Percentiles rank a stretch among this genome's conserved stretches.
Conservation (phyloP, 2,329 filamentous ascomycete species). For the Colletotrichum tropicicola region DNA sequence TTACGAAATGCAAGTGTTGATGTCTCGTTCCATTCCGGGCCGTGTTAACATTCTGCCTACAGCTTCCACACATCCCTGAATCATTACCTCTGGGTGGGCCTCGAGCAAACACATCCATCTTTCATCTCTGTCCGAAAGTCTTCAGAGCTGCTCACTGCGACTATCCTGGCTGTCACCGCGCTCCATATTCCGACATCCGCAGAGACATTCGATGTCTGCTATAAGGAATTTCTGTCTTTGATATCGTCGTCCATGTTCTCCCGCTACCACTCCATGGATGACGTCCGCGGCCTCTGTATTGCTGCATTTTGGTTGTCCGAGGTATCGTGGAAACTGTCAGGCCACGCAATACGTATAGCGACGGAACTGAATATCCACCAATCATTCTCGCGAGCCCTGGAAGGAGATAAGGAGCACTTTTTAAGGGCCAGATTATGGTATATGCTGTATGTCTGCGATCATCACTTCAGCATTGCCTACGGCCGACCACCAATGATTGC, state of each 20-base stretch:
- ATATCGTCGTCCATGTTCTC: conserved; percentile 67
- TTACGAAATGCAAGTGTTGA: conserved; percentile 47
- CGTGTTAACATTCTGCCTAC: neutral
- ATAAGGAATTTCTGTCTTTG: conserved; percentile 64
- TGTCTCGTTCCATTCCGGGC: too few relatives aligned
- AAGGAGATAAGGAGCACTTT: conserved; percentile 57
- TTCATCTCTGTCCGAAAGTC: conserved; percentile 60
- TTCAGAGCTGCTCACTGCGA: conserved; percentile 64
- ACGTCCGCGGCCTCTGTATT: conserved; percentile 67
- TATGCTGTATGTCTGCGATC: conserved; percentile 43
- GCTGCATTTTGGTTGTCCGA: conserved; percentile 72
- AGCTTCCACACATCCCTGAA: conserved; percentile 58
- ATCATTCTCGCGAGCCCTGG: conserved; percentile 57
- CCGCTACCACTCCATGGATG: conserved; percentile 64
- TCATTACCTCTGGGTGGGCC: conserved; percentile 60
- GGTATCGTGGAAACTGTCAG: conserved; percentile 68
- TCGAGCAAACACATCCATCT: conserved; percentile 59
- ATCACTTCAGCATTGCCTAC: conserved; percentile 43
- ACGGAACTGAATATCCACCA: conserved; percentile 65
- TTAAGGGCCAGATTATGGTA: conserved; percentile 69
- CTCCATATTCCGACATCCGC: conserved; percentile 65
- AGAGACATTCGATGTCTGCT: conserved; percentile 61
- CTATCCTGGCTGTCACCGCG: conserved; percentile 66
- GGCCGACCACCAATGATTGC: conserved; percentile 41
- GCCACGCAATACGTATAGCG: conserved; percentile 64